Percentiles rank a stretch among this genome's conserved stretches.
These are phyloP conservation scores for Marasmius fiardii DNA, from an alignment of 1,284 basidiomycete species.

Conservation along the genomic window DNA sequence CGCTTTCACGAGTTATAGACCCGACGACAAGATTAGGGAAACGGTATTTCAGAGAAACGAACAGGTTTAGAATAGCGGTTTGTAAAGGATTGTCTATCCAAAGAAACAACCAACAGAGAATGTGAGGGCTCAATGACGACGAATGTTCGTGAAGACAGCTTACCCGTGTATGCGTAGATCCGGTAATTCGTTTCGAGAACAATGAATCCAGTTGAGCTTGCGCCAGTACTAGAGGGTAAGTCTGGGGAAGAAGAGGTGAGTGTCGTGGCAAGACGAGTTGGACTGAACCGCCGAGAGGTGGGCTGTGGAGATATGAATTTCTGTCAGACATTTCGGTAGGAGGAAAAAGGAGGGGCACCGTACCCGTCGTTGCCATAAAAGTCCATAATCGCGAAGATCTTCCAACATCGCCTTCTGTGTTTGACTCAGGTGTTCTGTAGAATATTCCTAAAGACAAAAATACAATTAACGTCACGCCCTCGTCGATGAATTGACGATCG, in stretches of 20 bases:
- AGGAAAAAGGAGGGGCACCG: constrained; percentile 13
- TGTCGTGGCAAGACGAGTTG: constrained; percentile 95
- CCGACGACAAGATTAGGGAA: constrained; percentile 97
- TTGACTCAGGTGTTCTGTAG: constrained; percentile 72
- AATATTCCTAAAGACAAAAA: constrained; percentile 69
- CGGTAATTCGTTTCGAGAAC: constrained; percentile 99
- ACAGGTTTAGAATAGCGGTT: constrained; percentile 94
- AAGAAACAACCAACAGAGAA: constrained; percentile 2
- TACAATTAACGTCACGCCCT: not conserved
- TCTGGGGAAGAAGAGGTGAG: constrained; percentile 78
- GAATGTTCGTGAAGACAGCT: constrained; percentile 15
- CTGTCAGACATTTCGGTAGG: constrained; percentile 7
- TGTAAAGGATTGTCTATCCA: constrained; percentile 86
- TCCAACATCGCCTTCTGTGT: constrained; percentile 79
- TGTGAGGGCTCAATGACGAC: not conserved
- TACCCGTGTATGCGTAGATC: constrained; percentile 96
- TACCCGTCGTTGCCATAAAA: constrained; percentile 82
- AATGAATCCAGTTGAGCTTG: constrained; percentile 78
- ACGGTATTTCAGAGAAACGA: constrained; percentile 88
- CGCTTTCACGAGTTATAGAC: constrained; percentile 91
- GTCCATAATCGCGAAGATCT: constrained; percentile 78
- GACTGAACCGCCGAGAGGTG: constrained; percentile 80
- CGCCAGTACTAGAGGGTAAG: constrained; percentile 58
- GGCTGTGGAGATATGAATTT: constrained; percentile 37
- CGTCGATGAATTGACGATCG: constrained; percentile 21